Conservation (phyloP, 495 filamentous ascomycete species). For the Xylaria cubensis region DNA sequence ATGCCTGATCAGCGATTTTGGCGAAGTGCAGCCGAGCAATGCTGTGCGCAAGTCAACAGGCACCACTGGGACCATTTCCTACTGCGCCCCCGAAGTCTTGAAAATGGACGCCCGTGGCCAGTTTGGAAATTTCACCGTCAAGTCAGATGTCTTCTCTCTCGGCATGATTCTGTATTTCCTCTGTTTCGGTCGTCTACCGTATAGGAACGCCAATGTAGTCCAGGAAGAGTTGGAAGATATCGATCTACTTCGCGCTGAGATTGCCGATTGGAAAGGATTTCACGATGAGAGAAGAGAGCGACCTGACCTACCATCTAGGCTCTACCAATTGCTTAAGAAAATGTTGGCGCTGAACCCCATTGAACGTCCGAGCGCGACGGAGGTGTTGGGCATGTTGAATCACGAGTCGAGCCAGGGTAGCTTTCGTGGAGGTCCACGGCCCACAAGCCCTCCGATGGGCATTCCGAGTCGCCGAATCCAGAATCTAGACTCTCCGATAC, state of each 20-base stretch:
- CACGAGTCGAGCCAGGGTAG: slow-evolving; percentile 60
- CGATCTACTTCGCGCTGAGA: slow-evolving; percentile 86
- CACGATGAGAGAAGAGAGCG: slow-evolving; percentile 74
- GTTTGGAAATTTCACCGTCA: slow-evolving; percentile 91
- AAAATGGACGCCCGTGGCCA: slow-evolving; percentile 71
- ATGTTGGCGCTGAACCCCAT: slow-evolving; percentile 79
- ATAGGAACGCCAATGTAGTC: slow-evolving; percentile 78
- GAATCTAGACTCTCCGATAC: slow-evolving; percentile 62
- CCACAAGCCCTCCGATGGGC: slow-evolving; percentile 35
- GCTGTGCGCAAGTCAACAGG: slow-evolving; percentile 84
- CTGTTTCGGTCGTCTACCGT: slow-evolving; percentile 91
- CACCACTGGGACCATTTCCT: slow-evolving; percentile 94
- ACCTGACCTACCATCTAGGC: slow-evolving; percentile 81
- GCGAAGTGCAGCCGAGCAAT: slow-evolving; percentile 87
- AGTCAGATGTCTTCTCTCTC: slow-evolving; percentile 94
- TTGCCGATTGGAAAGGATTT: slow-evolving; percentile 85
- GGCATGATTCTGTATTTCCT: slow-evolving; percentile 99
- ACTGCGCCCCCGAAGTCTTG: slow-evolving; percentile 95
- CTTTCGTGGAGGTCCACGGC: slow-evolving; percentile 41
- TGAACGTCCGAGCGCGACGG: slow-evolving; percentile 81
- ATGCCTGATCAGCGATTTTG: slow-evolving; percentile 95
- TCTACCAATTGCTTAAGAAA: slow-evolving; percentile 83
- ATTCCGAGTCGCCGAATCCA: slow-evolving; percentile 58
- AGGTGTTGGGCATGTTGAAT: slow-evolving; percentile 83
- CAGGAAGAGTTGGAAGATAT: slow-evolving; percentile 94